Evolutionary conservation across 1,139 yeast species (phyloP).

Genomic region (Debaryomycetaceae sp.): DNA sequence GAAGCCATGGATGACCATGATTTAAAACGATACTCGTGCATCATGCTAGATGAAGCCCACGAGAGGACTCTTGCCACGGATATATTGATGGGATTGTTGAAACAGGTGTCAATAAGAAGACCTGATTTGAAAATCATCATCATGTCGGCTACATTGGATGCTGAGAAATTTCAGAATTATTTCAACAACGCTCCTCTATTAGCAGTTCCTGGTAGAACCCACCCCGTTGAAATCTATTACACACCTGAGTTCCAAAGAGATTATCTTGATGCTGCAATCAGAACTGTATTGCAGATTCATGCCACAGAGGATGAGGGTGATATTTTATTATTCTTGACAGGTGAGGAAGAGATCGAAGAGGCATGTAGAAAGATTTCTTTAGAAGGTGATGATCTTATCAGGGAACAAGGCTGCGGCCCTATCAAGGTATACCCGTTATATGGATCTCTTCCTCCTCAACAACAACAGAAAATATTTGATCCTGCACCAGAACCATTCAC

Average conservation of each 20-base stretch:
- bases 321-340: slow-evolving; percentile 82
- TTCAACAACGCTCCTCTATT: slow-evolving; percentile 89
- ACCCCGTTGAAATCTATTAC: slow-evolving; percentile 93
- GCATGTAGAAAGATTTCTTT: slow-evolving; percentile 85
- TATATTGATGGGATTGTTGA: slow-evolving; percentile 91
- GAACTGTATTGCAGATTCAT: slow-evolving; percentile 94
- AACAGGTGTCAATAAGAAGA: slow-evolving; percentile 74
- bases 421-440: slow-evolving; percentile 85
- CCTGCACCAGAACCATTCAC: slow-evolving; percentile 69
- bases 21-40: slow-evolving; percentile 76
- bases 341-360: slow-evolving; percentile 98
- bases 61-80: slow-evolving; percentile 97
- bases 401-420: slow-evolving; percentile 92
- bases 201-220: slow-evolving; percentile 98
- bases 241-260: slow-evolving; percentile 96
- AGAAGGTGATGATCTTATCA: slow-evolving; percentile 81
- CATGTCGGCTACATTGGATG: slow-evolving; percentile 98
- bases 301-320: slow-evolving; percentile 96
- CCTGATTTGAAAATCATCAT: slow-evolving; percentile 87
- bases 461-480: slow-evolving; percentile 89
- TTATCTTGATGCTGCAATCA: slow-evolving; percentile 88
- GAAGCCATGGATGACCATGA: slow-evolving; percentile 98
- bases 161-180: slow-evolving; percentile 89
- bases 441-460: slow-evolving; percentile 94
- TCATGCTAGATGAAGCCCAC: slow-evolving; percentile 96